phyloP scores from a whole-genome alignment of 2,329 filamentous ascomycete genomes.

The Cladosporium oxysporum region DNA sequence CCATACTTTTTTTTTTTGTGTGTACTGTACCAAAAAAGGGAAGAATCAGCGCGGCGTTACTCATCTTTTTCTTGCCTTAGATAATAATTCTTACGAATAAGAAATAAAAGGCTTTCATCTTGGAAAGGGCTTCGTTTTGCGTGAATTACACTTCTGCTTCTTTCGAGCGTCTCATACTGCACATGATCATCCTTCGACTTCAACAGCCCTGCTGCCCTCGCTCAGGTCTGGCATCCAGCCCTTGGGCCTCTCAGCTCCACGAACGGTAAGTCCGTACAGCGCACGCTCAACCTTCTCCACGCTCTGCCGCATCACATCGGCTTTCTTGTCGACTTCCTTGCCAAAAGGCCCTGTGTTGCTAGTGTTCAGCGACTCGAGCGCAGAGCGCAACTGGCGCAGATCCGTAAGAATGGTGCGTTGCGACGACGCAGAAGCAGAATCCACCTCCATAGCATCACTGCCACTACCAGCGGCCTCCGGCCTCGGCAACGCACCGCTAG shows the following conservation, averaged over 20 bases:
- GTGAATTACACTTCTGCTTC: background rate
- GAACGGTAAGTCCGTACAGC: slow-evolving; percentile 82
- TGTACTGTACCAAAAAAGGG: slow-evolving; percentile 19
- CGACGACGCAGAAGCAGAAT: slow-evolving; percentile 25
- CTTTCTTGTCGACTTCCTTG: slow-evolving; percentile 73
- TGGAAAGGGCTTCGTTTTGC: slow-evolving; percentile 23
- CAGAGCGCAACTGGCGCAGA: slow-evolving; percentile 73
- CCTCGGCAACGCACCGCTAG: slow-evolving; percentile 59
- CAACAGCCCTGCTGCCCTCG: slow-evolving; percentile 41
- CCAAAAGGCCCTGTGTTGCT: slow-evolving; percentile 56
- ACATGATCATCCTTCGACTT: slow-evolving; percentile 38
- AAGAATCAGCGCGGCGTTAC: slow-evolving; percentile 16
- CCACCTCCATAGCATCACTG: slow-evolving; percentile 40
- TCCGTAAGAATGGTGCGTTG: slow-evolving; percentile 72
- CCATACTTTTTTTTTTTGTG: background rate
- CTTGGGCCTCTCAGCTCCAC: slow-evolving; percentile 83
- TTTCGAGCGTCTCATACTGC: background rate
- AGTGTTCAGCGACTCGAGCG: slow-evolving; percentile 70
- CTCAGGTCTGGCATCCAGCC: slow-evolving; percentile 82
- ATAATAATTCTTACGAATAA: background rate
- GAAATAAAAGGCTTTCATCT: background rate
- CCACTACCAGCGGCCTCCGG: slow-evolving; percentile 14
- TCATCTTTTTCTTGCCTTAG: background rate
- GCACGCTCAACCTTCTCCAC: slow-evolving; percentile 93
- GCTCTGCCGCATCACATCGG: slow-evolving; percentile 80